A percentile compares a stretch with the other conserved stretches of the same genome.
phyloP scores from a whole-genome alignment of 345 rosid genomes.

The Gossypium herbaceum region DNA sequence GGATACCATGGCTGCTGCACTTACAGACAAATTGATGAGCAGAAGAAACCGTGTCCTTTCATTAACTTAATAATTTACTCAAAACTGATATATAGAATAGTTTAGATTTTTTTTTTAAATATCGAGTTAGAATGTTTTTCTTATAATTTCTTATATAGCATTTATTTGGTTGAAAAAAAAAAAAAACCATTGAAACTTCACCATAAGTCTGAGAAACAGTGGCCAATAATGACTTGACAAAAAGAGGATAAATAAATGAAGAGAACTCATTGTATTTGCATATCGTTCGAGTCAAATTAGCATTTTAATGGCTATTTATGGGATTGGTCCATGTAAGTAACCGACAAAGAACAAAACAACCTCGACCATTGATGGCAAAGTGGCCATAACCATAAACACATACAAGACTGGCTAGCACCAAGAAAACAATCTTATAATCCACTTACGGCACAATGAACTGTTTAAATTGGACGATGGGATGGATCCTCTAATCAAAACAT shows the following conservation, averaged over 20 bases:
- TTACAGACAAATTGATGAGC: not conserved
- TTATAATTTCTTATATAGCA: no score
- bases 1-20: not conserved
- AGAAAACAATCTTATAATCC: constrained; percentile 3
- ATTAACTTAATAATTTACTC: no score
- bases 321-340: not conserved
- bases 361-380: not conserved
- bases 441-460: not conserved
- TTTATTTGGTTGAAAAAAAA: no score
- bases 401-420: not conserved
- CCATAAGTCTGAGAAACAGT: not conserved
- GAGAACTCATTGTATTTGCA: not conserved
- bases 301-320: not conserved
- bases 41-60: not conserved
- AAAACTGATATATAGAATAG: no score
- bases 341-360: not conserved
- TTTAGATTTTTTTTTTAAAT: no score
- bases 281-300: not conserved
- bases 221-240: not conserved
- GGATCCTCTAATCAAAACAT: not conserved
- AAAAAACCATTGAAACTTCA: no score
- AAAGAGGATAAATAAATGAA: not conserved
- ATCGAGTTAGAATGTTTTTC: no score
- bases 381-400: not conserved
- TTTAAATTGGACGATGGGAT: not conserved